Percentiles rank a stretch among this genome's conserved stretches.
Conservation (phyloP, 306 rosid species). For the Rosa multiflora region DNA sequence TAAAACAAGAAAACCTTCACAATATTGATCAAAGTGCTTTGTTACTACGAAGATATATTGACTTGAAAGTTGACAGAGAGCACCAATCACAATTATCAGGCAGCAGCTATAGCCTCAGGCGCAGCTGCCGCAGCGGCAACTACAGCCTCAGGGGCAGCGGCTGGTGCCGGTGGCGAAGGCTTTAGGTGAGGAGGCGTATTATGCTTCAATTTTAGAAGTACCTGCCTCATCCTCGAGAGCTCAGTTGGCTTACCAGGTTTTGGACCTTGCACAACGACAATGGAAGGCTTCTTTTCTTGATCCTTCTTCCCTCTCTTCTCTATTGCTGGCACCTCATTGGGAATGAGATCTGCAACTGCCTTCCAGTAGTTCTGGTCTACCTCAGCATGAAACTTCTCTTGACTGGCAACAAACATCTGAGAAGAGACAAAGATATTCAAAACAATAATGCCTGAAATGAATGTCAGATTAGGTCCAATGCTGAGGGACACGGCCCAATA, state of each 20-base stretch:
- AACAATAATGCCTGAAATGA: neutral
- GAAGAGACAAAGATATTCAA: neutral
- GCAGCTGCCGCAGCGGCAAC: slow-evolving; percentile 1
- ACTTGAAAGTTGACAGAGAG: neutral
- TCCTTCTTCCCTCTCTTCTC: slow-evolving; percentile 48
- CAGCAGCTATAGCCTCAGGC: slow-evolving; percentile 26
- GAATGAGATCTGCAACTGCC: slow-evolving; percentile 45
- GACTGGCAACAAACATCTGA: slow-evolving; percentile 37
- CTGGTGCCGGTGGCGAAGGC: slow-evolving; percentile 25
- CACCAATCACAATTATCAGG: slow-evolving; percentile 17
- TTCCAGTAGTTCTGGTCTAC: slow-evolving; percentile 45
- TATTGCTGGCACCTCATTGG: slow-evolving; percentile 38
- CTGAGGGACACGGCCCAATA: neutral
- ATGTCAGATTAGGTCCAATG: too few relatives aligned
- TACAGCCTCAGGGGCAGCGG: slow-evolving; percentile 6
- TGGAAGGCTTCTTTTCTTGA: slow-evolving; percentile 34
- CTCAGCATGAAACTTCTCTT: slow-evolving; percentile 50
- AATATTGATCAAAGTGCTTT: slow-evolving; percentile 6
- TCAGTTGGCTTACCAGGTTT: slow-evolving; percentile 52
- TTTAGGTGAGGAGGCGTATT: slow-evolving; percentile 40
- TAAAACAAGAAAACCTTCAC: neutral
- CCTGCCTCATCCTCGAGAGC: slow-evolving; percentile 48
- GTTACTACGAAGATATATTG: neutral
- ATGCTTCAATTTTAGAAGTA: slow-evolving; percentile 44
- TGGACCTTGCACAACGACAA: slow-evolving; percentile 38